Conservation (phyloP, 2,329 filamentous ascomycete genomes). For the Ophiocordyceps unilateralis region DNA sequence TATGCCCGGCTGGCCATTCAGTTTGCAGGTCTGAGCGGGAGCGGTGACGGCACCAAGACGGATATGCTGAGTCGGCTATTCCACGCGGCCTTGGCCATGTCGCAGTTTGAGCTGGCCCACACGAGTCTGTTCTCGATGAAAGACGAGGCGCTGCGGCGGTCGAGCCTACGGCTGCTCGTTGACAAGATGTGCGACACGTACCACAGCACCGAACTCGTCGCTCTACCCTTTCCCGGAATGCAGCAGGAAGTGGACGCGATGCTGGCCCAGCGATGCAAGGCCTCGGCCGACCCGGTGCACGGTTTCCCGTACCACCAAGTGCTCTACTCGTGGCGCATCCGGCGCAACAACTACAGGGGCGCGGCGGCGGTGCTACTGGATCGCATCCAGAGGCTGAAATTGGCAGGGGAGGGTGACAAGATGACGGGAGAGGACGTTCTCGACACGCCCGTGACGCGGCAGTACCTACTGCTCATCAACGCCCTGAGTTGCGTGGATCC, state of each 20-base stretch:
- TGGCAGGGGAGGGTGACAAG: slow-evolving; percentile 40
- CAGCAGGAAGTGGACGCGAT: slow-evolving; percentile 65
- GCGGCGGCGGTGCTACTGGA: slow-evolving; percentile 46
- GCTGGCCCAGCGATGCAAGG: slow-evolving; percentile 53
- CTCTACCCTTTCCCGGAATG: slow-evolving; percentile 63
- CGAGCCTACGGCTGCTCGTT: slow-evolving; percentile 53
- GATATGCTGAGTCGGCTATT: slow-evolving; percentile 76
- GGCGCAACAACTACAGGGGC: slow-evolving; percentile 72
- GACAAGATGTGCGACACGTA: slow-evolving; percentile 52
- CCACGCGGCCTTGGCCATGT: slow-evolving; percentile 61
- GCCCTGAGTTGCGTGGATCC: slow-evolving; percentile 70
- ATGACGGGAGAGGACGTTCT: slow-evolving; percentile 36
- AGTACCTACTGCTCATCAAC: slow-evolving; percentile 87
- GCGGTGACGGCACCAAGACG: slow-evolving; percentile 27
- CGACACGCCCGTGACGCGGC: slow-evolving; percentile 50
- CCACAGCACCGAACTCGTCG: slow-evolving; percentile 49
- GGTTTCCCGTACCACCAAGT: slow-evolving; percentile 78
- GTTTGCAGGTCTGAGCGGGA: slow-evolving; percentile 23
- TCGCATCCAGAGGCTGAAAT: slow-evolving; percentile 43
- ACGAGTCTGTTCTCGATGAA: slow-evolving; percentile 57
- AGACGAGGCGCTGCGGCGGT: slow-evolving; percentile 52
- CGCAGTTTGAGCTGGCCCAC: slow-evolving; percentile 70
- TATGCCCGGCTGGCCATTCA: slow-evolving; percentile 65
- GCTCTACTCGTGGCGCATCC: slow-evolving; percentile 79
- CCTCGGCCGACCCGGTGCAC: slow-evolving; percentile 44